Evolutionary conservation across 1,139 yeast species (phyloP), one percentile per base, ranked within the genome.

Genomic region (Saccharomycopsis hybrid): DNA sequence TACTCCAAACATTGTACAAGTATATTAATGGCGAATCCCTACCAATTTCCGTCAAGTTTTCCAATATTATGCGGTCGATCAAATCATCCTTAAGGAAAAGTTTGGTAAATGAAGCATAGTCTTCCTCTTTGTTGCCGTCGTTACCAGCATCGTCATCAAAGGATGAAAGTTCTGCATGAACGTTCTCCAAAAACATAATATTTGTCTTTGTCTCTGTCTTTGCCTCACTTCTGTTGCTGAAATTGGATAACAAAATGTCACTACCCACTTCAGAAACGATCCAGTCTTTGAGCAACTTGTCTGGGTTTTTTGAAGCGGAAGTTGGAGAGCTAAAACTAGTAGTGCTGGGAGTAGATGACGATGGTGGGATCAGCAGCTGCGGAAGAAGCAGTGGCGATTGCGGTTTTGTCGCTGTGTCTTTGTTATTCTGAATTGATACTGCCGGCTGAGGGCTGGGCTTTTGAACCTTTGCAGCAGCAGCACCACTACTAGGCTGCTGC

Each of bases 41-140:
- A 0, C 85, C 85, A 41, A 64, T 56, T 52, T 79, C 83, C 1
- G 82, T 71, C 43, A 81, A 65, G 25, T 76, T 62, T 55, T 80
- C 84, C 67, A 80, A 72, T 52, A 79, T 72, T 1, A 76, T 66
- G 3, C 74, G 67, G 56, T 81, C 85, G 28, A 57, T 46, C 2
- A 57, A 37, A 18, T 50, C 50, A 28, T 52, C 52, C 5, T 50
- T 29, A 4, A 47, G 18, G 37, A 50, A 50, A 11, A 40, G 13
- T 3, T 37, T 18, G 48, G 63, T 63, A 27, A 64, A 65, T n/a
- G n/a, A n/a, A n/a, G n/a, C n/a, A n/a, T n/a, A n/a, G n/a, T n/a
- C n/a, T n/a, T n/a, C n/a, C n/a, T n/a, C n/a, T n/a, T n/a, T n/a
- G n/a, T n/a, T n/a, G 32, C 57, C 62, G 3, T 60, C 51, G 25